Conservation (phyloP, 177 flowering plant genomes). For the Vitis hybrid region DNA sequence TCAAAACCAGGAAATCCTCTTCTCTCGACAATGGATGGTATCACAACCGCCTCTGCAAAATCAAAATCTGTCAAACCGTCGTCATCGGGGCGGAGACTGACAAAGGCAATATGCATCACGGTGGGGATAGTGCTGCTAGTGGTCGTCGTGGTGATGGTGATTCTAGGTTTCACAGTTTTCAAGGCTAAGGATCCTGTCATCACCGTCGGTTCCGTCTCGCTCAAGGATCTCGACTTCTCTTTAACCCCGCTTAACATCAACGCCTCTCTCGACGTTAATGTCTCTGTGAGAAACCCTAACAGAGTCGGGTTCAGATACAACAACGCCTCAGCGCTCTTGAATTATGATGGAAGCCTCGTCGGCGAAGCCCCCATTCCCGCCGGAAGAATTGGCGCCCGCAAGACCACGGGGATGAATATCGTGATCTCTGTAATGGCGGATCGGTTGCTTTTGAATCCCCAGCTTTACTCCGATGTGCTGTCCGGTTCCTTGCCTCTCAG, state of each 20-base stretch:
- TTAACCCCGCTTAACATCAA: conserved; percentile 30
- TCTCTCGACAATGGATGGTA: too few relatives aligned
- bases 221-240: conserved; percentile 25
- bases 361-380: conserved; percentile 54
- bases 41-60: too few relatives aligned
- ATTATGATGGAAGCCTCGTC: conserved; percentile 40
- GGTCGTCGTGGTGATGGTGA: conserved; percentile 24
- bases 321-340: conserved; percentile 36
- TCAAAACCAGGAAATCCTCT: too few relatives aligned
- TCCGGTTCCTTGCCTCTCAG: conserved; percentile 37
- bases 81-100: conserved; percentile 8
- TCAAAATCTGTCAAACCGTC: too few relatives aligned
- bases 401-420: conserved; percentile 30
- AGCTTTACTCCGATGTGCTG: conserved; percentile 34
- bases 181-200: conserved; percentile 47
- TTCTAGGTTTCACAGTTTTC: conserved; percentile 55
- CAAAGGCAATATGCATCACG: conserved; percentile 19
- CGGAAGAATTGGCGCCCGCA: conserved; percentile 37
- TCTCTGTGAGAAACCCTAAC: conserved; percentile 58
- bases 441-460: conserved; percentile 37
- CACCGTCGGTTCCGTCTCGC: conserved; percentile 31
- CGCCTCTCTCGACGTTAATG: conserved; percentile 31
- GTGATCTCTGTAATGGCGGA: conserved; percentile 51
- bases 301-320: conserved; percentile 45
- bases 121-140: conserved; percentile 3